Conservation (phyloP, 331 rosid species). For the Saraca asoca region DNA sequence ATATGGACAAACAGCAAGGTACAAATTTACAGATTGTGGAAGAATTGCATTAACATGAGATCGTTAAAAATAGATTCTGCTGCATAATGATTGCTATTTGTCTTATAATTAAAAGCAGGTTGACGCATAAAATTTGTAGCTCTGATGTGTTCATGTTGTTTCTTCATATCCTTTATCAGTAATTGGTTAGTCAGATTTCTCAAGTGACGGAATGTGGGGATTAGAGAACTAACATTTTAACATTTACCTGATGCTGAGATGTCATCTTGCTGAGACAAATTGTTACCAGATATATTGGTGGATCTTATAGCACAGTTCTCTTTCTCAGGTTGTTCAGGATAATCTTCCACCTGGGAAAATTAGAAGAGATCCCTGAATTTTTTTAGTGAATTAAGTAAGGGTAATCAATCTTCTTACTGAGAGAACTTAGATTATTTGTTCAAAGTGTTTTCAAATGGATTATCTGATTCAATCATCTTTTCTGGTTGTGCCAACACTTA, state of each 20-base stretch:
- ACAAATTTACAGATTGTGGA: not conserved
- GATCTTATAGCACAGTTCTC: conserved; percentile 38
- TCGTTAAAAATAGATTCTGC: conserved; percentile 10
- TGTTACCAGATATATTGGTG: conserved; percentile 24
- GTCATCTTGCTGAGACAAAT: conserved; percentile 43
- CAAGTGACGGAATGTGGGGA: conserved; percentile 9
- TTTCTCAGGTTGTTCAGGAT: conserved; percentile 38
- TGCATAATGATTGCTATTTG: conserved; percentile 8
- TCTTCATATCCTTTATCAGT: not conserved
- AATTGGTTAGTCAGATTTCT: conserved; percentile 17
- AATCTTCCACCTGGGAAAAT: conserved; percentile 51
- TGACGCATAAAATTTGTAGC: not conserved
- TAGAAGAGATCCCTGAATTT: conserved; percentile 27
- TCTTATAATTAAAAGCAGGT: conserved; percentile 1
- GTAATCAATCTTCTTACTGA: not conserved
- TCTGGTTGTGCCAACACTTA: conserved; percentile 34
- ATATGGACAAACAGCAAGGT: not conserved
- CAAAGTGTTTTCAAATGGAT: conserved; percentile 16
- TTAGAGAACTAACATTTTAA: conserved; percentile 47
- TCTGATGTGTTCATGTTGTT: conserved; percentile 15
- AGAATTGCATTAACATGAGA: not conserved
- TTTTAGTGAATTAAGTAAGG: conserved; percentile 1
- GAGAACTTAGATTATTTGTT: conserved; percentile 28
- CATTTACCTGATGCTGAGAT: conserved; percentile 47
- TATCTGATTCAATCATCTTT: conserved; percentile 32